Base-by-base conservation (phyloP, 1,284 basidiomycete species). In the Boletus mariae region DNA sequence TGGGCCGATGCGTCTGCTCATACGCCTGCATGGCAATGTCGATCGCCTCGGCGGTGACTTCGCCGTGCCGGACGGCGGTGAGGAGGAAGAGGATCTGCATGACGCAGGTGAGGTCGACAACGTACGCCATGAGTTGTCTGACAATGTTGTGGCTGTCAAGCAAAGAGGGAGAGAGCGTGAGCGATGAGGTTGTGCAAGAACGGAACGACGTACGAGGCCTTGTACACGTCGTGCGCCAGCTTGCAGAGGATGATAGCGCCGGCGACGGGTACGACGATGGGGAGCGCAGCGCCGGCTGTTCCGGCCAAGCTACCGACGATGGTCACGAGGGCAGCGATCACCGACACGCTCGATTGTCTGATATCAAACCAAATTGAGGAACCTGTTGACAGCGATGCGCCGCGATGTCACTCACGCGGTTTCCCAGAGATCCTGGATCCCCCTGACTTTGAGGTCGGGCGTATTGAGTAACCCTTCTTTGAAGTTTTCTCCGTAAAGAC, bases 61-160 rank as follows among this genome's bases (percentile, higher is more conserved):
- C 15, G 26, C 54, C 31, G 7, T 12, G 4, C 26, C 38, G 12
- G n/a, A 40, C 41, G 1, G 34, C 15, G 4, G 13, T 13, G 10
- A 57, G 25, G 1, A 58, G 38, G 5, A 49, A 58, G 8, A 58
- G 8, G 20, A 43, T 40, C 10, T 58, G 35, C 57, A 55, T 55
- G 13, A 58, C 44, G 28, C 40, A 45, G 4, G 44, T 58, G 13
- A 55, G 32, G 25, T 47, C 56, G 0, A 58, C 43, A 20, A 57
- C 55, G 34, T 57, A 57, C 1, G 52, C 35, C 34, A 51, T 56
- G 32, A 55, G 23, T 13, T 29, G 25, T 35, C 10, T 42, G 2
- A 47, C 40, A 8, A 23, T 17, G 7, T 43, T 15, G 7, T 15
- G 40, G 12, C 40, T 42, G 9, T 38, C n/a, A 20, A 10, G 17